A percentile compares a stretch with the other conserved stretches of the same genome.
These are phyloP conservation scores for Trametes pubescens DNA, from an alignment of 1,284 basidiomycete genomes.

Conservation along the genomic window DNA sequence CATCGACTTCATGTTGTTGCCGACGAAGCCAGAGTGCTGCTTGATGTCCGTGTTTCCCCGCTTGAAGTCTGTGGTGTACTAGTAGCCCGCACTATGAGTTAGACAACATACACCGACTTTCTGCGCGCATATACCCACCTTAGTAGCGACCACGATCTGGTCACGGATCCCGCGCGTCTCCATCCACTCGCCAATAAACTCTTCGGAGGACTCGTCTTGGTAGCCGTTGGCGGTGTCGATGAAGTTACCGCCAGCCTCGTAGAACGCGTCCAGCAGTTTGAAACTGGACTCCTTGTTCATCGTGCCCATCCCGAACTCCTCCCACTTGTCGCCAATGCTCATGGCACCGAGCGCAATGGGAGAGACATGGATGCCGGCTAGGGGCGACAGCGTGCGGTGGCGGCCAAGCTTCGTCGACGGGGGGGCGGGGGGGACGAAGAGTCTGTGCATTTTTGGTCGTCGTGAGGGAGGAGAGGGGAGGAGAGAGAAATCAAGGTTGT, in stretches of 20 bases:
- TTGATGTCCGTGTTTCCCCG: slow-evolving; percentile 29
- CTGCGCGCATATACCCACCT: slow-evolving; percentile 42
- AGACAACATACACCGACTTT: not conserved
- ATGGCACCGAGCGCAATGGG: slow-evolving; percentile 60
- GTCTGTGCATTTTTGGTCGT: not conserved
- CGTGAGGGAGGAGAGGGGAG: too few relatives aligned
- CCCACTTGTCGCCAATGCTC: slow-evolving; percentile 57
- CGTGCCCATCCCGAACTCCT: slow-evolving; percentile 39
- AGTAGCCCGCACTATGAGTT: not conserved
- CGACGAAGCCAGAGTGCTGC: slow-evolving; percentile 43
- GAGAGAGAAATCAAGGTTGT: too few relatives aligned
- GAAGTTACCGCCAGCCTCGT: slow-evolving; percentile 53
- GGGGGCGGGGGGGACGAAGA: slow-evolving; percentile 1
- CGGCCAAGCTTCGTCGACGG: slow-evolving; percentile 41
- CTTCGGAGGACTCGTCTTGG: slow-evolving; percentile 48
- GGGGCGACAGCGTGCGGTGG: too few relatives aligned
- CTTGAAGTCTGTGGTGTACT: slow-evolving; percentile 35
- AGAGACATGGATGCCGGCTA: too few relatives aligned
- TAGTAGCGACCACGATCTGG: slow-evolving; percentile 63
- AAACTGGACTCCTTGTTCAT: slow-evolving; percentile 48
- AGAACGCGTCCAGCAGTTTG: slow-evolving; percentile 45
- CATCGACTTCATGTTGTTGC: slow-evolving; percentile 56
- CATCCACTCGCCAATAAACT: slow-evolving; percentile 67
- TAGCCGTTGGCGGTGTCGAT: slow-evolving; percentile 62
- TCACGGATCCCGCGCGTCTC: slow-evolving; percentile 58